These are phyloP conservation scores for Ensete ventricosum DNA, from an alignment of 176 grass and related monocot species.

Conservation along the genomic window DNA sequence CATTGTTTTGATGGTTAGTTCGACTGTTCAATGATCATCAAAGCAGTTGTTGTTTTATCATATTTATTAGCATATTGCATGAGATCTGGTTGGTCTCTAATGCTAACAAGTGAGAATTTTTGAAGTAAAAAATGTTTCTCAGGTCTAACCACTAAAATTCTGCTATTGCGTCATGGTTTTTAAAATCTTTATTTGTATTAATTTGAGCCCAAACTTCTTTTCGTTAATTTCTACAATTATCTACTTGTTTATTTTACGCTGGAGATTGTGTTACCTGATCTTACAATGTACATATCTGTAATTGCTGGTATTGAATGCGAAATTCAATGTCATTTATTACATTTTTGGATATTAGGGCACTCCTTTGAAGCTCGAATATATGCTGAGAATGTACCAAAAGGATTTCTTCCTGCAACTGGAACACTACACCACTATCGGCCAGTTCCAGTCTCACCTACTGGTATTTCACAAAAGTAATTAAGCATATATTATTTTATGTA, in stretches of 20 bases:
- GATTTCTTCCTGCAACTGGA: slow-evolving; percentile 96
- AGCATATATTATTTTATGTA: slow-evolving; percentile 2
- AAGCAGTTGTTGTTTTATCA: too few relatives aligned
- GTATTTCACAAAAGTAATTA: slow-evolving; percentile 24
- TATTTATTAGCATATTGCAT: too few relatives aligned
- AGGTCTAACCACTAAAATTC: too few relatives aligned
- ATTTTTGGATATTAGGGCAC: slow-evolving; percentile 46
- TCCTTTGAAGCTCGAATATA: slow-evolving; percentile 97
- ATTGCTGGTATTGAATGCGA: neutral
- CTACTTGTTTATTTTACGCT: neutral
- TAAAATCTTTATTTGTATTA: neutral
- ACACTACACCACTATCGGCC: slow-evolving; percentile 77
- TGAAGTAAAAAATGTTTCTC: too few relatives aligned
- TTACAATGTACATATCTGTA: neutral
- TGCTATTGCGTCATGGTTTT: neutral
- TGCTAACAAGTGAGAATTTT: too few relatives aligned
- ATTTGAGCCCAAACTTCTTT: neutral
- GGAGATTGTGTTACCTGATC: neutral
- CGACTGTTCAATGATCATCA: too few relatives aligned
- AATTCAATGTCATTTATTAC: neutral
- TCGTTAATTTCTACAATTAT: neutral
- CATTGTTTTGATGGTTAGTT: too few relatives aligned
- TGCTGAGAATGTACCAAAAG: slow-evolving; percentile 92
- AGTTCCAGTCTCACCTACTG: slow-evolving; percentile 42
- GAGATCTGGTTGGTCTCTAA: too few relatives aligned